A percentile compares a stretch with the other conserved stretches of the same genome.
Conservation (phyloP, 2,329 filamentous ascomycete genomes). For the Colletotrichum abscissum region DNA sequence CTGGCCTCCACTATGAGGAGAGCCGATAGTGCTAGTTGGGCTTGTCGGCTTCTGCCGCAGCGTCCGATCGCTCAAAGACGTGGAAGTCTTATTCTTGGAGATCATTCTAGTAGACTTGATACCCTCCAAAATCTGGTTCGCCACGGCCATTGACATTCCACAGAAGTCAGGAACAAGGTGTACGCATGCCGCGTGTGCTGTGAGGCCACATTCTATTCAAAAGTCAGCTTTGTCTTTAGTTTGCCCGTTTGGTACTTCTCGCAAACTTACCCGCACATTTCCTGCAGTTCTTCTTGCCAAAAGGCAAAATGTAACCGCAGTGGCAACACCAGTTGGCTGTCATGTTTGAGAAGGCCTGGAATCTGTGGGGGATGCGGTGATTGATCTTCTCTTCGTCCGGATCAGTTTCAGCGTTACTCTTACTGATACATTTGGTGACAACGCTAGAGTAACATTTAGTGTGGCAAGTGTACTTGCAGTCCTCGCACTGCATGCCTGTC, state of each 20-base stretch:
- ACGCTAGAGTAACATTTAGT: conserved; percentile 97
- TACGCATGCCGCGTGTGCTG: conserved; percentile 89
- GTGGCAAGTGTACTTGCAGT: conserved; percentile 99
- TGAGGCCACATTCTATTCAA: conserved; percentile 85
- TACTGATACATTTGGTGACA: conserved; percentile 99
- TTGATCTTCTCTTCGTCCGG: conserved; percentile 99
- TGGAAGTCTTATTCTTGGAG: conserved; percentile 63
- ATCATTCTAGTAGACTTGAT: conserved; percentile 83
- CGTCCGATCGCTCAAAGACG: conserved; percentile 73
- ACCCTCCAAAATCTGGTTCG: conserved; percentile 91
- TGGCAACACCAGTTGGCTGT: conserved; percentile 99
- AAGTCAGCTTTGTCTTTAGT: conserved; percentile 40
- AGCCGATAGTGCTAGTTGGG: conserved; percentile 51
- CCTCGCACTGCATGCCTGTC: conserved; percentile 98
- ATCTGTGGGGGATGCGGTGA: conserved; percentile 97
- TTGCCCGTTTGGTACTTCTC: conserved; percentile 20
- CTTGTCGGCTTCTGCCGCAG: conserved; percentile 66
- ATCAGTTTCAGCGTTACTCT: conserved; percentile 97
- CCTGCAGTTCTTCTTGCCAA: conserved; percentile 94
- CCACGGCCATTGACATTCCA: conserved; percentile 98
- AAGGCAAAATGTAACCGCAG: conserved; percentile 93
- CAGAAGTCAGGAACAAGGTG: conserved; percentile 99
- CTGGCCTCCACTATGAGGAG: conserved; percentile 37
- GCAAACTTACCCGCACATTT: conserved; percentile 83
- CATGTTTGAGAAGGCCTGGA: conserved; percentile 96